Evolutionary conservation across 108 stramenopile species (phyloP).

Genomic region (Discostella stelligeroides): DNA sequence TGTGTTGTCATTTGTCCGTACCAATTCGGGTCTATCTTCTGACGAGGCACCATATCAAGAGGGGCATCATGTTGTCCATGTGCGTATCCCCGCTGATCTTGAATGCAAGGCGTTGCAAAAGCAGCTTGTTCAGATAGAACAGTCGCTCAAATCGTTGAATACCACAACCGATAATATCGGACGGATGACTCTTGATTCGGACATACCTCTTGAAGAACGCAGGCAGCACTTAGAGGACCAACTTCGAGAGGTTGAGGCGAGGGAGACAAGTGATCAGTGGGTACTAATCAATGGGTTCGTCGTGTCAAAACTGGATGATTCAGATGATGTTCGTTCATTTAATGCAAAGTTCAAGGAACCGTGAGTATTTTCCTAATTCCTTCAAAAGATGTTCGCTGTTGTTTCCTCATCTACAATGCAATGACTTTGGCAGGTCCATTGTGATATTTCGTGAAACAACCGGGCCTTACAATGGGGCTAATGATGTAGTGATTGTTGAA

Average conservation of each 20-base stretch:
- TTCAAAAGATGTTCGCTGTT: not conserved
- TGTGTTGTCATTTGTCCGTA: constrained; percentile 62
- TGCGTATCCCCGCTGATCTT: constrained; percentile 49
- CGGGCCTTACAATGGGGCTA: constrained; percentile 25
- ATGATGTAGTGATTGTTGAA: constrained; percentile 23
- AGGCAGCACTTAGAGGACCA: constrained; percentile 36
- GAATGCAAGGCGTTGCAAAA: constrained; percentile 42
- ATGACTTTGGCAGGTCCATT: constrained; percentile 25
- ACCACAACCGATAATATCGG: constrained; percentile 8
- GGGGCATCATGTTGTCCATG: constrained; percentile 81
- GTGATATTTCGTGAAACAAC: constrained; percentile 35
- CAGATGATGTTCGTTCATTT: constrained; percentile 83
- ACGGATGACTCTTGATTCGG: constrained; percentile 27
- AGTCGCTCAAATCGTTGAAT: constrained; percentile 14
- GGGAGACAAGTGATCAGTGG: constrained; percentile 56
- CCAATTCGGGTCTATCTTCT: constrained; percentile 10
- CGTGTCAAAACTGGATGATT: constrained; percentile 50
- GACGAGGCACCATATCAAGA: constrained; percentile 22
- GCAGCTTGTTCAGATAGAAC: constrained; percentile 41
- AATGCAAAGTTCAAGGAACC: constrained; percentile 79
- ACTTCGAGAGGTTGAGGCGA: constrained; percentile 12
- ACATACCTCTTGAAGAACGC: constrained; percentile 28
- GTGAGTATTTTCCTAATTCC: constrained; percentile 20
- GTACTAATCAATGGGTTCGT: constrained; percentile 82
- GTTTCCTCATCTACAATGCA: not conserved